Conservation (phyloP, 2,329 filamentous ascomycete genomes). For the Colletotrichum cereale region DNA sequence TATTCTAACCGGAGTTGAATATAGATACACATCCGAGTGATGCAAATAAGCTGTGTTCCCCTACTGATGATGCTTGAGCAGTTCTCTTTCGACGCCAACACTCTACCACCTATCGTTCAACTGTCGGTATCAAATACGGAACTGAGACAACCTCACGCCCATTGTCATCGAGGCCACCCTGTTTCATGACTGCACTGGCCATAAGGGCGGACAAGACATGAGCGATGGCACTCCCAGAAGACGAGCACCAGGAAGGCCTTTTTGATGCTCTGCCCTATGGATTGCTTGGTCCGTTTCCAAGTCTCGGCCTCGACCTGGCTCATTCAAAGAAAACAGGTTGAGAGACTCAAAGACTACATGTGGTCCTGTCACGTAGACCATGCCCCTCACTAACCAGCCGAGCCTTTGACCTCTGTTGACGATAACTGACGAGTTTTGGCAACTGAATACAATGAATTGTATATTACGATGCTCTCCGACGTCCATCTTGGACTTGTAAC, state of each 20-base stretch:
- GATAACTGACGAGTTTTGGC: background rate
- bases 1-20: too few relatives aligned
- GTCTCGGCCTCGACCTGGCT: too few relatives aligned
- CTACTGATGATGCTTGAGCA: too few relatives aligned
- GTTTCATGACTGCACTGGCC: background rate
- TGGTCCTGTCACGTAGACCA: background rate
- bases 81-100: too few relatives aligned
- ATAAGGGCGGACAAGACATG: background rate
- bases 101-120: background rate
- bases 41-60: background rate
- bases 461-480: background rate
- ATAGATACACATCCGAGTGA: too few relatives aligned
- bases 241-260: background rate
- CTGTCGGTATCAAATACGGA: background rate
- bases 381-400: background rate
- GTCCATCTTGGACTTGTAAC: background rate
- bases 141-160: background rate
- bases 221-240: background rate
- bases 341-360: background rate
- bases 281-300: too few relatives aligned
- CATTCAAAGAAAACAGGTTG: background rate
- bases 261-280: too few relatives aligned
- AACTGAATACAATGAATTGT: background rate
- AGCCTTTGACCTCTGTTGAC: background rate
- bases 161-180: background rate